A percentile compares a stretch with the other conserved stretches of the same genome.
Evolutionary conservation across 495 filamentous ascomycete genomes (phyloP).

Genomic region (Annulohypoxylon stygium): DNA sequence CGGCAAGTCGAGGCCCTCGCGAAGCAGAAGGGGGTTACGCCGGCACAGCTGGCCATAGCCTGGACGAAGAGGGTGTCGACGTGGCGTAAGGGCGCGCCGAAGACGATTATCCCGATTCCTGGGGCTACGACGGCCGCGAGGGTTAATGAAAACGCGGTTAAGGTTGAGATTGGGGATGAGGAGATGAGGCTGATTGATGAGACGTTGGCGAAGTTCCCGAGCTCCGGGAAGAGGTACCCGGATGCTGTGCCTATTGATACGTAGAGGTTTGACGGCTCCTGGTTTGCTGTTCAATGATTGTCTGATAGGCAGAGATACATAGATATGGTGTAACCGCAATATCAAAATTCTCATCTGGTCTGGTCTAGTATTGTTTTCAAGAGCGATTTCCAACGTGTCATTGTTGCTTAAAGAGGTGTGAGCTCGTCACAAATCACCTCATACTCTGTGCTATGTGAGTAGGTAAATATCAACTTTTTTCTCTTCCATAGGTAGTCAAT

Average conservation of each 20-base stretch:
- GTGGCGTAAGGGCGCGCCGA: constrained; percentile 68
- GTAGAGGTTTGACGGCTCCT: constrained; percentile 29
- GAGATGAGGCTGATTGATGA: constrained; percentile 66
- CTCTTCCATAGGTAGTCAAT: no score
- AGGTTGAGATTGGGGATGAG: constrained; percentile 59
- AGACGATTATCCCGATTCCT: constrained; percentile 85
- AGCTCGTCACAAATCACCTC: no score
- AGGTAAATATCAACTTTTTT: no score
- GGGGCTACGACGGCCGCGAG: constrained; percentile 69
- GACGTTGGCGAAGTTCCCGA: constrained; percentile 58
- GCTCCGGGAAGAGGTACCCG: constrained; percentile 60
- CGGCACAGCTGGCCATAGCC: constrained; percentile 80
- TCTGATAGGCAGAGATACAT: neutral
- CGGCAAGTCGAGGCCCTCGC: constrained; percentile 75
- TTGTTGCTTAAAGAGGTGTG: no score
- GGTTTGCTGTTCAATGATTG: neutral
- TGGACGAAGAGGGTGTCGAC: constrained; percentile 71
- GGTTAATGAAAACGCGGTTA: constrained; percentile 64
- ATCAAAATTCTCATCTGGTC: neutral
- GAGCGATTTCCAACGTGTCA: no score
- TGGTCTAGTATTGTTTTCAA: no score
- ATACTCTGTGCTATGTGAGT: no score
- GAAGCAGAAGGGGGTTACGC: constrained; percentile 74
- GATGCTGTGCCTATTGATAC: constrained; percentile 50
- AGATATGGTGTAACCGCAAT: neutral